These are phyloP conservation scores for Oidiodendron maius DNA, from an alignment of 495 filamentous ascomycete genomes.

Conservation along the genomic window DNA sequence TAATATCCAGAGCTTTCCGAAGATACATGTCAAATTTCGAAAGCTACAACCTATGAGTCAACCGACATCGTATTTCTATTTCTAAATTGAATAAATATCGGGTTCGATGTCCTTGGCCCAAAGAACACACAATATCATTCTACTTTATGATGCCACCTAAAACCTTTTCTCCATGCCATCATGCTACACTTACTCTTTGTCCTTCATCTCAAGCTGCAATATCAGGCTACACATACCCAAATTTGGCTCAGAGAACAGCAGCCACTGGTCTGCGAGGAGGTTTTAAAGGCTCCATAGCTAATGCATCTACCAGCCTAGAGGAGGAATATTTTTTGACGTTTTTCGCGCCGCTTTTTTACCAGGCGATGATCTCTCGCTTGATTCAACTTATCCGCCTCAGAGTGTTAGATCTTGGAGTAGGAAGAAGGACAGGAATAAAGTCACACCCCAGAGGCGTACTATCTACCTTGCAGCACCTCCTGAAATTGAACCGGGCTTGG, in stretches of 20 bases:
- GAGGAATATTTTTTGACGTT: conserved; percentile 29
- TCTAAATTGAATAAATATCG: too few species aligned
- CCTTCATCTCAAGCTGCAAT: not conserved
- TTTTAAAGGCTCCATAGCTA: not conserved
- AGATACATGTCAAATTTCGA: too few species aligned
- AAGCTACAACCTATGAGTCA: too few species aligned
- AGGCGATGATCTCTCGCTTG: conserved; percentile 48
- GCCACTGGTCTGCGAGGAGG: conserved; percentile 8
- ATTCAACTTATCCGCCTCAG: conserved; percentile 50
- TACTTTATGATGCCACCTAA: not conserved
- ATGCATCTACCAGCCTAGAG: not conserved
- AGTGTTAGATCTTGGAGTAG: conserved; percentile 49
- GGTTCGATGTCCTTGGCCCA: too few species aligned
- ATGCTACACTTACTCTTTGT: not conserved
- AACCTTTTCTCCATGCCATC: not conserved
- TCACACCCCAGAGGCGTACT: conserved; percentile 39
- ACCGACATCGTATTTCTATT: too few species aligned
- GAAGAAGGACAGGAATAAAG: conserved; percentile 44
- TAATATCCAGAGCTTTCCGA: too few species aligned
- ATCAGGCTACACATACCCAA: conserved; percentile 6
- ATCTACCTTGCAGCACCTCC: conserved; percentile 50
- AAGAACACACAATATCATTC: too few species aligned
- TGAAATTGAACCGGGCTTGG: conserved; percentile 24
- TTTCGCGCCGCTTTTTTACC: conserved; percentile 58
- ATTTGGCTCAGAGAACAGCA: conserved; percentile 1